A percentile compares a stretch with the other conserved stretches of the same genome.
These are phyloP conservation scores for Schwanniomyces yamadae DNA, from an alignment of 805 yeast species.

Conservation along the genomic window DNA sequence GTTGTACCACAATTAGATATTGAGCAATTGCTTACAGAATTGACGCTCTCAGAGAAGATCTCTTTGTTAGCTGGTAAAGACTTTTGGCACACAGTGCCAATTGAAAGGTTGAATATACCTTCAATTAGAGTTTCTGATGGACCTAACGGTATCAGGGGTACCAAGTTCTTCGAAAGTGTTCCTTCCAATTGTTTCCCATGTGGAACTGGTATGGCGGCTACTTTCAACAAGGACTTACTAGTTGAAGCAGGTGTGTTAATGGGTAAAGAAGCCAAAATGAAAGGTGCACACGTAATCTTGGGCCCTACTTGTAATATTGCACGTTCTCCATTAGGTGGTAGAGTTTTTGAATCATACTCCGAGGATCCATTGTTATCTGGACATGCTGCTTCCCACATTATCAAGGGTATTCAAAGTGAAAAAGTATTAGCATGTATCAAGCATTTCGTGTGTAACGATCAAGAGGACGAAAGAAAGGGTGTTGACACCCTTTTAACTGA, in stretches of 20 bases:
- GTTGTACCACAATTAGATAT: constrained; percentile 23
- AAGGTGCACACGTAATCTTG: constrained; percentile 44
- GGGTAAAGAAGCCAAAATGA: constrained; percentile 54
- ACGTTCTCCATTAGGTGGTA: constrained; percentile 59
- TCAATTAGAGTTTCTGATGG: constrained; percentile 54
- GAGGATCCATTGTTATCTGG: constrained; percentile 57
- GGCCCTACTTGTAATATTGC: constrained; percentile 50
- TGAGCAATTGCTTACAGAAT: constrained; percentile 26
- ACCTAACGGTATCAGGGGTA: constrained; percentile 65
- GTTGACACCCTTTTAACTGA: constrained; percentile 52
- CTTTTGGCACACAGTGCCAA: constrained; percentile 50
- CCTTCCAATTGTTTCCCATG: constrained; percentile 61
- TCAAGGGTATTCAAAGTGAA: constrained; percentile 54
- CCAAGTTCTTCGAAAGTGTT: constrained; percentile 48
- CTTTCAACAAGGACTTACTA: constrained; percentile 52
- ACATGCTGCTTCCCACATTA: constrained; percentile 47
- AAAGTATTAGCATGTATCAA: constrained; percentile 57
- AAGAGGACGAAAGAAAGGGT: constrained; percentile 52
- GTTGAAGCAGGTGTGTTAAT: constrained; percentile 50
- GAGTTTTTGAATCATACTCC: constrained; percentile 61
- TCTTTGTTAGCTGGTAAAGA: constrained; percentile 41
- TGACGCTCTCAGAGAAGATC: constrained; percentile 35
- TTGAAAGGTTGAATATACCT: constrained; percentile 44
- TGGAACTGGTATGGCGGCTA: constrained; percentile 59
- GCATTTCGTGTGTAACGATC: constrained; percentile 64